Conservation (phyloP, 2,329 filamentous ascomycete species). For the Ophiocordyceps camponoti-leonardi region DNA sequence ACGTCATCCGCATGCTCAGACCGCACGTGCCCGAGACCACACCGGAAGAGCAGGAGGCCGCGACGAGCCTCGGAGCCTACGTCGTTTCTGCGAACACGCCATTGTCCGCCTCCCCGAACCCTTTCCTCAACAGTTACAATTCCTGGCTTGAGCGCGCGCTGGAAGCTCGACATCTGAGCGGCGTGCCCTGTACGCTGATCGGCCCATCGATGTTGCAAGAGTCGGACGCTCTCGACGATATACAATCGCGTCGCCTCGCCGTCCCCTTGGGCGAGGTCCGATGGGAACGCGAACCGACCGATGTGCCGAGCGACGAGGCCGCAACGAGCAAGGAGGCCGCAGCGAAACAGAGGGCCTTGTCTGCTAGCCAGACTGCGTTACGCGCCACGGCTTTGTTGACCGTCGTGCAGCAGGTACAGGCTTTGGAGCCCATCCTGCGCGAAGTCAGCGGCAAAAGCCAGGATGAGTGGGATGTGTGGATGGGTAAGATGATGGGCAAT, state of each 20-base stretch:
- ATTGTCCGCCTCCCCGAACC: slow-evolving; percentile 64
- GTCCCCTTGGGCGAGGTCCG: slow-evolving; percentile 71
- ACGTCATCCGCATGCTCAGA: slow-evolving; percentile 65
- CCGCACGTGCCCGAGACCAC: slow-evolving; percentile 48
- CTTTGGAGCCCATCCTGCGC: slow-evolving; percentile 65
- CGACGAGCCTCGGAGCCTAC: slow-evolving; percentile 61
- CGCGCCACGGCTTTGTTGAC: slow-evolving; percentile 66
- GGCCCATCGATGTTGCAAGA: slow-evolving; percentile 69
- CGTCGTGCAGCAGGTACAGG: slow-evolving; percentile 69
- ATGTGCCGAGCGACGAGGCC: slow-evolving; percentile 41
- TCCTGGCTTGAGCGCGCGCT: slow-evolving; percentile 63
- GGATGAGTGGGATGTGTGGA: slow-evolving; percentile 87
- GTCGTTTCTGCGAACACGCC: slow-evolving; percentile 69
- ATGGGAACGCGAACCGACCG: slow-evolving; percentile 65
- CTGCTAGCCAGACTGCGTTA: slow-evolving; percentile 53
- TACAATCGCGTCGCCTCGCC: slow-evolving; percentile 63
- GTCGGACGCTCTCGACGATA: slow-evolving; percentile 49
- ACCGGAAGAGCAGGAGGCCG: slow-evolving; percentile 37
- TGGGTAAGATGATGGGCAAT: slow-evolving; percentile 71
- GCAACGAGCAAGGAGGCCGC: slow-evolving; percentile 25
- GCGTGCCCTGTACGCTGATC: slow-evolving; percentile 64
- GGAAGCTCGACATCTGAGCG: slow-evolving; percentile 49
- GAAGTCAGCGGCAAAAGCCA: slow-evolving; percentile 73
- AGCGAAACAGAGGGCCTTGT: slow-evolving; percentile 33
- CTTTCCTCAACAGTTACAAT: slow-evolving; percentile 71